phyloP scores from a whole-genome alignment of 805 yeast genomes.

The Kodamaea hsintzibuensis region DNA sequence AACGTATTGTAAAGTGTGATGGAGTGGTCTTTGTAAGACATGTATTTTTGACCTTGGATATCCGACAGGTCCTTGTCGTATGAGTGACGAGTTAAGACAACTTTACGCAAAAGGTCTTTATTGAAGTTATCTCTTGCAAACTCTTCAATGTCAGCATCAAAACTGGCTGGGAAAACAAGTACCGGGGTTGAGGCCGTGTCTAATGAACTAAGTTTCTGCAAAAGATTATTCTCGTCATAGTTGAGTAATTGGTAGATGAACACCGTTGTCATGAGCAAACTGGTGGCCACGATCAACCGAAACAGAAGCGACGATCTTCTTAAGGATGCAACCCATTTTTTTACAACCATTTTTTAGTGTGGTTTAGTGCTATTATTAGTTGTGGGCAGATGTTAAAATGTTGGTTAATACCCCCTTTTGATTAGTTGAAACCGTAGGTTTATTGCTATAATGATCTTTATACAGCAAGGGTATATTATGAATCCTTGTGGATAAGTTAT shows the following conservation, averaged over 20 bases:
- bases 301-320: not conserved
- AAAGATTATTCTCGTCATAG: not conserved
- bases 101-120: not conserved
- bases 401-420: no score
- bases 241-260: not conserved
- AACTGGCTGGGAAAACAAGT: conserved; percentile 3
- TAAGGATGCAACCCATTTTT: not conserved
- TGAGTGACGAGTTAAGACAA: not conserved
- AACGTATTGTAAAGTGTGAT: conserved; percentile 5
- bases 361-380: no score
- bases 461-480: no score
- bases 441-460: no score
- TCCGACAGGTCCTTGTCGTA: not conserved
- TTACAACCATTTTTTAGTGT: not conserved
- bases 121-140: conserved; percentile 1
- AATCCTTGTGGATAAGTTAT: no score
- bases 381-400: no score
- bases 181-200: not conserved
- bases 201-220: not conserved
- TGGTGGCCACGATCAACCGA: not conserved
- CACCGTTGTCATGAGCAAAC: not conserved
- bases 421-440: no score
- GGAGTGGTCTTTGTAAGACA: not conserved
- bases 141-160: conserved; percentile 1
- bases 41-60: not conserved